phyloP scores from a whole-genome alignment of 352 stramenopile genomes.

The Globisporangium ultimum region DNA sequence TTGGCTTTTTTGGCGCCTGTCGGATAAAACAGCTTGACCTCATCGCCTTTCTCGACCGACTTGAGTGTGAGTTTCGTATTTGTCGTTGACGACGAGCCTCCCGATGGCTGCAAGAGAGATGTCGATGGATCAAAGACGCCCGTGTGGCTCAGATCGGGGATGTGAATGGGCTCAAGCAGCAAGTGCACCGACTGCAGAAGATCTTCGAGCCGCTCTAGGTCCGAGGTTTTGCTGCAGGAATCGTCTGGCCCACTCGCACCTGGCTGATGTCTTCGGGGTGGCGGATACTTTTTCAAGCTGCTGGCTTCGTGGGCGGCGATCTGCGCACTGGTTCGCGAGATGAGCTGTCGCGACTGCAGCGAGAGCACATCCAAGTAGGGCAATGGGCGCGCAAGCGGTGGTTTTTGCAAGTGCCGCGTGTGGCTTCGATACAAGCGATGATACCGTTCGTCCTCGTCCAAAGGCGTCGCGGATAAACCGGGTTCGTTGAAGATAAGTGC shows the following conservation, averaged over 20 bases:
- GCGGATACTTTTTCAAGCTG: constrained; percentile 2
- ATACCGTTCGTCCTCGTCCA: not conserved
- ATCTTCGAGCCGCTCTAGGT: constrained; percentile 24
- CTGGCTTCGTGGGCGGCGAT: constrained; percentile 20
- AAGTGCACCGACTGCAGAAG: constrained; percentile 38
- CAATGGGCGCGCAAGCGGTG: constrained; percentile 7
- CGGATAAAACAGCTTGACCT: constrained; percentile 66
- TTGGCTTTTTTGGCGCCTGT: constrained; percentile 68
- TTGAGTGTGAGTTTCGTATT: constrained; percentile 19
- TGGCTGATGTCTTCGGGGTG: not conserved
- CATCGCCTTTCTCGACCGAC: constrained; percentile 34
- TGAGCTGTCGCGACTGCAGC: constrained; percentile 53
- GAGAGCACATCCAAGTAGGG: constrained; percentile 68
- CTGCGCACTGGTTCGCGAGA: constrained; percentile 31
- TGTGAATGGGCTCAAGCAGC: constrained; percentile 54
- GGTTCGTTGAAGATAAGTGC: not conserved
- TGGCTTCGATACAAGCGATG: not conserved
- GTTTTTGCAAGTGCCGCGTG: not conserved
- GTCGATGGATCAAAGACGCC: constrained; percentile 29
- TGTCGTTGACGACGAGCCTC: not conserved
- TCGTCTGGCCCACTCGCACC: too few species aligned
- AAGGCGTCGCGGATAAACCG: not conserved
- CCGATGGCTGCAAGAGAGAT: constrained; percentile 7
- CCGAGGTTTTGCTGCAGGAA: constrained; percentile 6
- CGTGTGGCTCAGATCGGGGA: constrained; percentile 61